These are phyloP conservation scores for Eragrostis tef DNA, from an alignment of 202 grass and related monocot species.

Conservation along the genomic window DNA sequence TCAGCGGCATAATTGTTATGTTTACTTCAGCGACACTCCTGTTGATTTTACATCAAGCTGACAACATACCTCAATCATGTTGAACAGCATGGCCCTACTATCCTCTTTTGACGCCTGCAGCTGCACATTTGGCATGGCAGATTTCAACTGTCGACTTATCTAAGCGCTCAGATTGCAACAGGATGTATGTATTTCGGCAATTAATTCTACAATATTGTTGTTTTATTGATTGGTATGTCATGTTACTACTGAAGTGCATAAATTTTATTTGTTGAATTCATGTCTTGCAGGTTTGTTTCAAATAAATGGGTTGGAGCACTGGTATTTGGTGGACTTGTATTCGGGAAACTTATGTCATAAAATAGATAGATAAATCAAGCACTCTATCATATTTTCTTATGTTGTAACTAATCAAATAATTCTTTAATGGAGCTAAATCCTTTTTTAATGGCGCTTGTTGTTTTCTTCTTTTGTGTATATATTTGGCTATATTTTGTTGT, in stretches of 20 bases:
- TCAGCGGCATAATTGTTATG: neutral
- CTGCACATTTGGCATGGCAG: slow-evolving; percentile 72
- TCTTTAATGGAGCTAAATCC: too few relatives aligned
- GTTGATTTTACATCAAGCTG: slow-evolving; percentile 4
- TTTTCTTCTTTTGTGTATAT: too few relatives aligned
- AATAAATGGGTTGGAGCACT: slow-evolving; percentile 82
- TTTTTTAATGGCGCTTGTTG: too few relatives aligned
- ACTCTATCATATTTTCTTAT: too few relatives aligned
- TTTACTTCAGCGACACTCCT: neutral
- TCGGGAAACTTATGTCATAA: slow-evolving; percentile 49
- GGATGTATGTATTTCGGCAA: slow-evolving; percentile 53
- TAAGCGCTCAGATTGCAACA: slow-evolving; percentile 60
- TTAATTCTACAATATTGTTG: neutral
- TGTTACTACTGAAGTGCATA: slow-evolving; percentile 52
- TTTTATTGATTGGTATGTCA: slow-evolving; percentile 1
- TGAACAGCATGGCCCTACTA: slow-evolving; percentile 73
- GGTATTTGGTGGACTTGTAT: slow-evolving; percentile 61
- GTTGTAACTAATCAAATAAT: too few relatives aligned
- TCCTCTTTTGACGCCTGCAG: slow-evolving; percentile 55
- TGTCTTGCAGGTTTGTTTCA: slow-evolving; percentile 57
- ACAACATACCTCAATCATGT: slow-evolving; percentile 26
- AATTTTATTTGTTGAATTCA: neutral
- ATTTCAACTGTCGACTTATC: slow-evolving; percentile 77
- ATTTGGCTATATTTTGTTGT: too few relatives aligned
- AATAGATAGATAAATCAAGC: slow-evolving; percentile 28